Conservation (phyloP, 2,329 filamentous ascomycete species). For the Aspergillus bombycis region DNA sequence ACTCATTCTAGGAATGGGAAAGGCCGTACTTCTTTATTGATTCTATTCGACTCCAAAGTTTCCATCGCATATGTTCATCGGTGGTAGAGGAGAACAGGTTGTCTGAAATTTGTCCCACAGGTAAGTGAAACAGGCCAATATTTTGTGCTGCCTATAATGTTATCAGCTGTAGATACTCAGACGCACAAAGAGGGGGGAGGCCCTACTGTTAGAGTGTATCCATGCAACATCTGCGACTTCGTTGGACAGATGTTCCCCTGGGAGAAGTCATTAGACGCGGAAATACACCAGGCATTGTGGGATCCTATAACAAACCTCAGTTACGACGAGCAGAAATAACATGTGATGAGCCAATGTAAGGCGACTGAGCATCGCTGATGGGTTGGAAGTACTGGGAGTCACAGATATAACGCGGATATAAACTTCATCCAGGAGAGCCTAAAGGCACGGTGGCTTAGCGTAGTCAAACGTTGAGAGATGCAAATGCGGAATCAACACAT, state of each 20-base stretch:
- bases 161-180: background rate
- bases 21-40: background rate
- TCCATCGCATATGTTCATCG: background rate
- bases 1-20: too few relatives aligned
- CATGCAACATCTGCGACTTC: background rate
- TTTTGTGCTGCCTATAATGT: background rate
- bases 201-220: background rate
- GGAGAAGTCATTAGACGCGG: background rate
- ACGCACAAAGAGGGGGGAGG: background rate
- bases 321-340: background rate
- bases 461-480: background rate
- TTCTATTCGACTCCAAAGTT: background rate
- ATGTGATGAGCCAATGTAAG: background rate
- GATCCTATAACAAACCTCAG: background rate
- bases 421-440: background rate
- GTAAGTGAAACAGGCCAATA: background rate
- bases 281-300: background rate
- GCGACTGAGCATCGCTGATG: background rate
- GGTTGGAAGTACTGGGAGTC: background rate
- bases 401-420: background rate
- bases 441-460: background rate
- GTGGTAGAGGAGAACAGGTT: background rate
- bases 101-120: background rate
- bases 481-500: too few relatives aligned
- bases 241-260: background rate